Base-by-base conservation (phyloP, 371 early-diverging fungal species). In the Circinella umbellata region DNA sequence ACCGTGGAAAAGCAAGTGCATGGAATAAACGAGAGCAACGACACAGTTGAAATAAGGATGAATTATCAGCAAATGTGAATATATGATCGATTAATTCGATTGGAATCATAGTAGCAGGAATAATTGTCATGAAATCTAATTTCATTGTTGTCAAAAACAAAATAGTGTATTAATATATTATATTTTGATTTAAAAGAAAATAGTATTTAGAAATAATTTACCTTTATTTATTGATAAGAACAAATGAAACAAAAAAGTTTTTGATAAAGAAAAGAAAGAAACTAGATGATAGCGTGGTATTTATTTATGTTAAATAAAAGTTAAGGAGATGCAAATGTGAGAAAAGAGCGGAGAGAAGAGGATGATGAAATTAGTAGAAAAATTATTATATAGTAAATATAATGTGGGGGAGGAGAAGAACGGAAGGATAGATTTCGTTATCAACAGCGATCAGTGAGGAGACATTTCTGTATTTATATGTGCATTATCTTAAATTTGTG, bases 361-460 rank as follows among this genome's bases (percentile, higher is more conserved):
- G 51, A 51, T 47, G 47, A 9, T 9, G 47, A 15, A 15, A 15
- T 47, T 47, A 15, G 15, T 47, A 11, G 47, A 15, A 9, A 15
- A 27, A 27, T 27, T 27, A 27, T 27, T 27, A 27, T 27, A 27
- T 27, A 27, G 27, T 27, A 27, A 27, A 27, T 27, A 27, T 27
- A 27, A 27, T 27, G 47, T 47, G 47, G 3, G 14, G 51, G 51
- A 15, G 51, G 51, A 14, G 51, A 4, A 17, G 51, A 51, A 42
- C 27, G 27, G 11, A 42, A 42, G 11, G 11, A 42, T 9, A 42
- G 53, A 13, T n/a, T 34, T 57, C 27, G 57, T 57, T 57, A 57
- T 57, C 57, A 57, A 57, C 57, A 57, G 57, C 57, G 57, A 57
- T 57, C 57, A 57, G 57, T 57, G 57, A 57, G 57, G 57, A 57